Evolutionary conservation across 345 rosid genomes (phyloP), one percentile per base, ranked within the genome.

Genomic region (Salix purpurea): DNA sequence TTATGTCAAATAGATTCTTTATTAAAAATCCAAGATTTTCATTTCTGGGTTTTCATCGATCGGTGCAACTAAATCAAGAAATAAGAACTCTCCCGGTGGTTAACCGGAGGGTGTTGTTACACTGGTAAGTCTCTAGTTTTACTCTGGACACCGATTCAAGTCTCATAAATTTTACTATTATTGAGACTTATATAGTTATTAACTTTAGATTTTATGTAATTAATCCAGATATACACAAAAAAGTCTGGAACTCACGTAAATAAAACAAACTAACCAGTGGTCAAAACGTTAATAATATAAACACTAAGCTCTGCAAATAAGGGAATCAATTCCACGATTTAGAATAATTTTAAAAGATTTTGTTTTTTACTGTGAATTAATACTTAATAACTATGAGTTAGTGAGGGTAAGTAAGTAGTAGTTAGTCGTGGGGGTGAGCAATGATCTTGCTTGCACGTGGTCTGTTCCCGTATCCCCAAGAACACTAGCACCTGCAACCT

Each of bases 391-490:
- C 23, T 40, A 40, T n/a, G 28, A 65, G 4, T 61, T 71, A 37
- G 24, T 50, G 69, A 74, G 62, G 9, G 13, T 56, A 9, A n/a
- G 62, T n/a, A n/a, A 58, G 62, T n/a, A n/a, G 62, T 67, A 80
- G 80, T 74, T 72, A 64, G 79, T 84, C 69, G 76, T 83, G 83
- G 87, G 89, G 85, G 79, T 87, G 88, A 88, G 76, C 87, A 84
- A 75, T 76, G 82, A 82, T 86, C 83, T 85, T 83, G 83, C 48
- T 74, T 77, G 82, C 89, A 87, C 85, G 88, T 89, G 94, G 88
- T 69, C 72, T 85, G 40, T 67, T 75, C 87, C 85, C 83, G 40
- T 84, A 40, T 66, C 77, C 77, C 79, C 75, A 76, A 78, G 85
- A 82, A 81, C 90, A 85, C 77, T 76, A 87, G 73, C 87, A 78